Base-by-base conservation (phyloP, 2,329 filamentous ascomycete genomes). In the Neospermospora avenae region DNA sequence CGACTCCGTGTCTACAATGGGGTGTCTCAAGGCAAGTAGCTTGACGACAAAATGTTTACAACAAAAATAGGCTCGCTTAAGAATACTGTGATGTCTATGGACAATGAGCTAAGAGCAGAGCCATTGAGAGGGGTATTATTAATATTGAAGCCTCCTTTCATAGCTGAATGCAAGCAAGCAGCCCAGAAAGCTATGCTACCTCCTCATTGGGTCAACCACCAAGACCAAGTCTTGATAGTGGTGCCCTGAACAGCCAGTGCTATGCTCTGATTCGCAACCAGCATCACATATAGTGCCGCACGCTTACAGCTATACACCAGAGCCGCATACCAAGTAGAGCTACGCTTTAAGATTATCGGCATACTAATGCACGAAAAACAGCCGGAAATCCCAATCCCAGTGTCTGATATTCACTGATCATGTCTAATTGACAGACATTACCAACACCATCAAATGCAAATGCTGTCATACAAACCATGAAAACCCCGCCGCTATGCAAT, bases 371-470 rank as follows among this genome's bases (percentile, higher is more conserved):
- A 14, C 24, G 24, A 3, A 31, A 48, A 28, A 49, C 25, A 49
- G 25, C 5, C 24, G 20, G 7, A 20, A 20, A 25, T 3, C 13
- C 18, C 18, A 24, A 25, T 20, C 25, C 46, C 18, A 35, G 48
- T 51, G 58, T 55, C 53, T 25, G 44, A 42, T 31, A 35, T 34
- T 31, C 28, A 45, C 18, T 35, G 46, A 31, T 35, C 16, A 55
- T 55, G 52, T 55, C 49, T 49, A 41, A 18, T 54, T 41, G 28
- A 13, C 28, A n/a, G 34, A 24, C 11, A 24, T 37, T 16, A 45
- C 25, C 13, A 48, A 57, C 42, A 46, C 55, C 55, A 35, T 16
- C 18, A 49, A 42, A 57, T 55, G 53, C 18, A 57, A 42, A 57
- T 55, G 53, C 39, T 45, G 53, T 41, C 16, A 22, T 35, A 2